Evolutionary conservation across 164 flowering plant genomes (phyloP).

Genomic region (Chloranthus sessilifolius): DNA sequence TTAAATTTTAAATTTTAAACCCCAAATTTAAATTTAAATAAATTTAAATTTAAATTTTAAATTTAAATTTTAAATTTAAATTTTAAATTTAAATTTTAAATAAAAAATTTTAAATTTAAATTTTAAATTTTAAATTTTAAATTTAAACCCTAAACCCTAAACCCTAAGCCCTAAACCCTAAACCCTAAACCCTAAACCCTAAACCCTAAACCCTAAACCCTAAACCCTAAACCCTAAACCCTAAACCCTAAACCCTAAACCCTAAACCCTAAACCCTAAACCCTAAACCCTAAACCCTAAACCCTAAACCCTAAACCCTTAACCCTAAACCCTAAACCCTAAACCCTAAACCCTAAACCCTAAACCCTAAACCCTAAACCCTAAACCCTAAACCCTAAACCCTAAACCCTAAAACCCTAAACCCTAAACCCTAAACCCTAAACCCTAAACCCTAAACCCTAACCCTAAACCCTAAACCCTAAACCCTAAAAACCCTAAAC

Average conservation of each 20-base stretch:
- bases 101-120: conserved; percentile 12
- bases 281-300: conserved; percentile 17
- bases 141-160: conserved; percentile 15
- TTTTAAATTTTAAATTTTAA: conserved; percentile 18
- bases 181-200: conserved; percentile 20
- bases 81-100: conserved; percentile 11
- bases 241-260: conserved; percentile 17
- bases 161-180: conserved; percentile 16
- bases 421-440: conserved; percentile 19
- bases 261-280: conserved; percentile 21
- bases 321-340: conserved; percentile 23
- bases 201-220: conserved; percentile 21
- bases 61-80: conserved; percentile 7
- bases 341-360: conserved; percentile 21
- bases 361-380: conserved; percentile 22
- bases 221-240: conserved; percentile 19
- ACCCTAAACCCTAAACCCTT: conserved; percentile 17
- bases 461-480: conserved; percentile 20
- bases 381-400: conserved; percentile 20
- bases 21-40: no score
- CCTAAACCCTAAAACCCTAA: conserved; percentile 12
- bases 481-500: conserved; percentile 19
- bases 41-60: conserved; percentile 16
- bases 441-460: conserved; percentile 21
- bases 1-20: conserved; percentile 18